Evolutionary conservation across 1,284 basidiomycete genomes (phyloP), one percentile per base, ranked within the genome.

Genomic region (Moesziomyces sp.): DNA sequence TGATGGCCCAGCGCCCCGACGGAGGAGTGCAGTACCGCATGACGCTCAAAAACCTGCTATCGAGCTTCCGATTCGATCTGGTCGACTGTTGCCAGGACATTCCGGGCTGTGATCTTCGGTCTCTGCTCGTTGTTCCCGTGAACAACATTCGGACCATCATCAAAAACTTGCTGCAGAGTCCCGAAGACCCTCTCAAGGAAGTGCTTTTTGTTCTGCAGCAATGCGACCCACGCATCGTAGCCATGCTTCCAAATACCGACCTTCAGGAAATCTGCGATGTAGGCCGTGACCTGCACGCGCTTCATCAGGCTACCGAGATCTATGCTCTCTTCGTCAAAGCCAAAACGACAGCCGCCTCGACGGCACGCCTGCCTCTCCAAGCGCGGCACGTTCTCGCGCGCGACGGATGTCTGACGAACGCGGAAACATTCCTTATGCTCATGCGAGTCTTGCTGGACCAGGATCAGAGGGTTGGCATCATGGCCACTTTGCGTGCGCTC

Each of bases 41-140:
- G 35, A 65, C 65, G 10, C 60, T 74, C 48, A 61, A 74, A 40
- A 65, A 52, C 23, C 49, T 74, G 28, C 38, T 52, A 18, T 46
- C 54, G 3, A 69, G 65, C 52, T 65, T 74, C 21, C 65, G 65
- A 19, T 49, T 68, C 21, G 69, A 67, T 38, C n/a, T 67, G n/a
- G 23, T 63, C 9, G 70, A 67, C 38, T 24, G 52, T 5, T 14
- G 42, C 24, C 35, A 56, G 7, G 19, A 9, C 2, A 14, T 13
- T 5, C 14, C 35, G 5, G 21, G 14, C 10, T 8, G 40, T 11
- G 34, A 46, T 3, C 6, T 58, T 21, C 51, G 46, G 4, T 23
- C 46, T n/a, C 19, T 60, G 16, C 58, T 64, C 4, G 44, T 54
- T 21, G 52, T 64, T n/a, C 60, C 71, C 1, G 43, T 61, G 16